These are phyloP conservation scores for Phytopythium aichiense DNA, from an alignment of 352 stramenopile genomes.

Conservation along the genomic window DNA sequence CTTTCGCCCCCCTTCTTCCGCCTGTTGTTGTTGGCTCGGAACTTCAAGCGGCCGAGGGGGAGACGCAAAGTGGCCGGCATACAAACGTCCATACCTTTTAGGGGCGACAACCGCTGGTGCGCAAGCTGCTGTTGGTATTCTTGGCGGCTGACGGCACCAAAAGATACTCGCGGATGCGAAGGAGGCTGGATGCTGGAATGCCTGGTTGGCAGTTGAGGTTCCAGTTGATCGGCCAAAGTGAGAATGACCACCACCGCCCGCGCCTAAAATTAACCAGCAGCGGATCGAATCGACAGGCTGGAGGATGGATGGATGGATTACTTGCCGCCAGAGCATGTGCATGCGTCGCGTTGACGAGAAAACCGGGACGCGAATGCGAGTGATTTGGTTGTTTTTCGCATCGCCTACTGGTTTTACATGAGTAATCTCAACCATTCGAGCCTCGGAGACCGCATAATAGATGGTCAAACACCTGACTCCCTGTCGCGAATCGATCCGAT, in stretches of 20 bases:
- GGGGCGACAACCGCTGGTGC: not conserved
- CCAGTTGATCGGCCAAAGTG: not conserved
- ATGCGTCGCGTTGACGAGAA: not conserved
- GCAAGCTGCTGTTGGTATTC: not conserved
- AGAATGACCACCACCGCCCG: not conserved
- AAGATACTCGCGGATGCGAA: not conserved
- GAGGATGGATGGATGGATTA: not conserved
- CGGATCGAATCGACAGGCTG: not conserved
- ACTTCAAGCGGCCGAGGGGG: conserved; percentile 2
- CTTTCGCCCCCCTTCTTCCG: not conserved
- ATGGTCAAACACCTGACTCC: not conserved
- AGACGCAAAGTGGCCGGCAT: not conserved
- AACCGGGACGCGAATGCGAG: not conserved
- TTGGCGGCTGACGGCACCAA: not conserved
- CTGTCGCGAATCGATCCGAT: not conserved
- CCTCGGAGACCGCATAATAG: not conserved
- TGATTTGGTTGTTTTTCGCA: not conserved
- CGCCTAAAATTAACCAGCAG: not conserved
- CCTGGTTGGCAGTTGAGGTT: not conserved
- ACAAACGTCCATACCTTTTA: conserved; percentile 1
- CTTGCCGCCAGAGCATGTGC: not conserved
- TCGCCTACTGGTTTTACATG: conserved; percentile 4
- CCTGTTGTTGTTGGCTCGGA: not conserved
- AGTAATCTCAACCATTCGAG: not conserved
- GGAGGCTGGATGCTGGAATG: not conserved